Conservation (phyloP, 2,329 filamentous ascomycete genomes). For the Colletotrichum sp. region DNA sequence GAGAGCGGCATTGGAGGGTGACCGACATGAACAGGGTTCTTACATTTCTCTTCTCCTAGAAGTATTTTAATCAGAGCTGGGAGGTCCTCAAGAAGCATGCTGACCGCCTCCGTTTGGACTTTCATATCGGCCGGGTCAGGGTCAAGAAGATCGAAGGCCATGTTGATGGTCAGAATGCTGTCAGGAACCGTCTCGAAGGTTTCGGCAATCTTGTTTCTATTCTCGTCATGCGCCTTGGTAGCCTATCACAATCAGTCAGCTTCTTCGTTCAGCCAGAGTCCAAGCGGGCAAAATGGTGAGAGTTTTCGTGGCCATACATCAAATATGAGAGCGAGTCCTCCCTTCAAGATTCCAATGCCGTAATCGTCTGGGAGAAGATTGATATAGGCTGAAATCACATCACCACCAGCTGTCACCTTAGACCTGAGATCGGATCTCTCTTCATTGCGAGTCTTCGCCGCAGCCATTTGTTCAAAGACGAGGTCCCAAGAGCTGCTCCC, state of each 20-base stretch:
- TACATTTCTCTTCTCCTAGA: not conserved
- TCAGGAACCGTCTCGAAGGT: not conserved
- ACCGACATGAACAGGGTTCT: too few species aligned
- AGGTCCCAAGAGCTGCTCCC: not conserved
- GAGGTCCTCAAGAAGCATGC: not conserved
- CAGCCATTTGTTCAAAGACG: not conserved
- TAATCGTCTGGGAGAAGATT: not conserved
- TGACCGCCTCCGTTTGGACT: not conserved
- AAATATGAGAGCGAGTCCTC: not conserved
- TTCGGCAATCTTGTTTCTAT: not conserved
- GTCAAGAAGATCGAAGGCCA: not conserved
- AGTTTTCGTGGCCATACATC: too few species aligned
- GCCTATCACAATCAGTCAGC: not conserved
- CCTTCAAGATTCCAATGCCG: not conserved
- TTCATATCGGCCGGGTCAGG: not conserved
- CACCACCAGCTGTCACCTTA: not conserved
- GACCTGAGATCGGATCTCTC: not conserved
- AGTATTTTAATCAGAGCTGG: not conserved
- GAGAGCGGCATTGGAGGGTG: too few species aligned
- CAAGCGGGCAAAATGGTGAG: too few species aligned
- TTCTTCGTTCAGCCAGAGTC: too few species aligned
- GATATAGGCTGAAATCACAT: not conserved
- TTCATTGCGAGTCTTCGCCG: not conserved
- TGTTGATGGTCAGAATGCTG: not conserved
- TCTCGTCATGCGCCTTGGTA: not conserved